A percentile compares a stretch with the other conserved stretches of the same genome.
phyloP scores from a whole-genome alignment of 2,329 filamentous ascomycete genomes.

The Penicillium digitatum region DNA sequence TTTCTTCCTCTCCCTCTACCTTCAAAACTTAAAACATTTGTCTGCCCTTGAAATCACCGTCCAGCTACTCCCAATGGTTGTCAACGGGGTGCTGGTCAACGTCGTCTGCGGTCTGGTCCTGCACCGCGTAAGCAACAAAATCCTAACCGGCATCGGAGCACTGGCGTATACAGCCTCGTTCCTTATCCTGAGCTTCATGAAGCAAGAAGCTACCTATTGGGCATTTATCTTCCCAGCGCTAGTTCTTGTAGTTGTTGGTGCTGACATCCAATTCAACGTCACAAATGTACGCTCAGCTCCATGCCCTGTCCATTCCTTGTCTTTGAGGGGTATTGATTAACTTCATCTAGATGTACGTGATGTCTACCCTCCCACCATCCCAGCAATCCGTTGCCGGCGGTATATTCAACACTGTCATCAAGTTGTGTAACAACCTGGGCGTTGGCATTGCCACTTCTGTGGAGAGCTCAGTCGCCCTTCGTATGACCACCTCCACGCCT shows the following conservation, averaged over 20 bases:
- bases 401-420: constrained; percentile 64
- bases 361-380: constrained; percentile 59
- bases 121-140: constrained; percentile 61
- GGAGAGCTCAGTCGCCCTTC: constrained; percentile 19
- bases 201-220: constrained; percentile 58
- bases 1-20: constrained; percentile 64
- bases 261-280: constrained; percentile 68
- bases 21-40: constrained; percentile 55
- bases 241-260: constrained; percentile 59
- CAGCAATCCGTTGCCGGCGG: constrained; percentile 65
- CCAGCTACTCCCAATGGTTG: constrained; percentile 62
- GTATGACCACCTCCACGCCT: constrained; percentile 15
- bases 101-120: constrained; percentile 59
- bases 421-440: constrained; percentile 57
- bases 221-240: constrained; percentile 61
- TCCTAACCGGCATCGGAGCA: constrained; percentile 55
- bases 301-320: neutral
- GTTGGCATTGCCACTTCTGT: constrained; percentile 56
- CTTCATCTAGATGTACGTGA: constrained; percentile 59
- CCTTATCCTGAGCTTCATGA: constrained; percentile 57
- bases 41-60: constrained; percentile 58
- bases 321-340: constrained; percentile 5
- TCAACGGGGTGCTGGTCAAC: constrained; percentile 61
- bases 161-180: constrained; percentile 43
- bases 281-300: constrained; percentile 54